Conservation (phyloP, 1,284 basidiomycete species). For the Cutaneotrichosporon cavernicola region DNA sequence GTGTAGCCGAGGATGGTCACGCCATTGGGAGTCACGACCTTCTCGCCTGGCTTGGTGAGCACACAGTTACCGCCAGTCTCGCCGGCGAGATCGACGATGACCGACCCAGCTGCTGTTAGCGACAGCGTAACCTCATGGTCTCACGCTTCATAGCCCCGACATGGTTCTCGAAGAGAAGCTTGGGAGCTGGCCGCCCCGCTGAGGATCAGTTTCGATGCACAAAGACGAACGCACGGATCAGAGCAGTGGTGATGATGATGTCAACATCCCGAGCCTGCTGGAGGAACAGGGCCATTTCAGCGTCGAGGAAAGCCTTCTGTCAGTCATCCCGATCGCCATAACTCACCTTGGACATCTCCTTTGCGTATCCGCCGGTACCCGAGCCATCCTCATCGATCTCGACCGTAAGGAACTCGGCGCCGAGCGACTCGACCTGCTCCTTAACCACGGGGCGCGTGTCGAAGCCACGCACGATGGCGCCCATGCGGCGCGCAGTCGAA, state of each 20-base stretch:
- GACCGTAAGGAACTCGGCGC: slow-evolving; percentile 81
- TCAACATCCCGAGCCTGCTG: slow-evolving; percentile 81
- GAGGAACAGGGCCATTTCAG: slow-evolving; percentile 82
- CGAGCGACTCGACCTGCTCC: slow-evolving; percentile 80
- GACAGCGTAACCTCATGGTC: neutral
- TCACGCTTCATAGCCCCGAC: slow-evolving; percentile 75
- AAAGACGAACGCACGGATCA: slow-evolving; percentile 54
- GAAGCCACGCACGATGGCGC: slow-evolving; percentile 80
- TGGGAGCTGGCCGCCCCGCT: slow-evolving; percentile 78
- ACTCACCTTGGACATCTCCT: slow-evolving; percentile 77
- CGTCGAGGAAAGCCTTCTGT: slow-evolving; percentile 64
- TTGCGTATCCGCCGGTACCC: slow-evolving; percentile 79
- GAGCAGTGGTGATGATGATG: slow-evolving; percentile 72
- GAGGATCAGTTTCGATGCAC: slow-evolving; percentile 52
- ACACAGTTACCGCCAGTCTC: slow-evolving; percentile 82
- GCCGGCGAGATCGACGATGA: slow-evolving; percentile 78
- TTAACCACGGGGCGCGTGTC: slow-evolving; percentile 77
- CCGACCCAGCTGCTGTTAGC: slow-evolving; percentile 60
- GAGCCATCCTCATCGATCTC: slow-evolving; percentile 72
- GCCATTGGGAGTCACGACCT: slow-evolving; percentile 62
- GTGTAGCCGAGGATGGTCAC: slow-evolving; percentile 71
- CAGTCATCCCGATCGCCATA: neutral
- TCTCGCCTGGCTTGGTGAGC: slow-evolving; percentile 70
- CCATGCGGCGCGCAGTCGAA: slow-evolving; percentile 71
- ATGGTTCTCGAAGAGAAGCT: slow-evolving; percentile 74